Evolutionary conservation across 768 basidiomycete species (phyloP), one percentile per base, ranked within the genome.

Genomic region (Mycena filopes): DNA sequence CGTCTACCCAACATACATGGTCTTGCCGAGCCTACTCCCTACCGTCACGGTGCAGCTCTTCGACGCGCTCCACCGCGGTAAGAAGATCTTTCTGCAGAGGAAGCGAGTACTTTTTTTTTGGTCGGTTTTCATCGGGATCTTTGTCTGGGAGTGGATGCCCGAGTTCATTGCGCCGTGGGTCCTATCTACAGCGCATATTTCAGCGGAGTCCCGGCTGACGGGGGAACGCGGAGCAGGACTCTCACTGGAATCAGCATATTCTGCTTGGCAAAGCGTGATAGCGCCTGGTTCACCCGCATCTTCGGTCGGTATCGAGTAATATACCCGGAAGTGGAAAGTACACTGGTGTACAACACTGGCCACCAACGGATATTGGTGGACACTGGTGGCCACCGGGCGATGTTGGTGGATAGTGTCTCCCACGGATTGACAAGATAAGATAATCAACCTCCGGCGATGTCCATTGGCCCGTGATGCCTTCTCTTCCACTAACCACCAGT

Each of bases 201-300:
- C 13, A 15, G n/a, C n/a, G n/a, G n/a, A n/a, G n/a, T n/a, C n/a
- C n/a, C n/a, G n/a, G n/a, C n/a, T n/a, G n/a, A n/a, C n/a, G n/a
- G n/a, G n/a, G n/a, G 7, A 33, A 33, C 31, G 31, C 31, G 31
- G 3, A 38, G 1, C 42, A 63, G 62, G 21, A 84, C 84, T 1
- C 79, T 89, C 55, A 88, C 87, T 2, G 87, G 88, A 21, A 80
- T 89, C 65, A 87, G 86, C 33, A 78, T 89, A 41, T 83, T 87
- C 75, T 87, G 87, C 68, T 78, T 87, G n/a, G 86, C 81, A 3
- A 79, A 82, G 48, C 81, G 80, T 31, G 74, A 87, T 20, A 84
- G 78, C 55, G 69, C 83, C 2, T 79, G 80, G 73, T 77, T 88
- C 67, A 84, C 85, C 0, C 81, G 83, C 38, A 78, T 88, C 43